Conservation (phyloP, 2,329 filamentous ascomycete genomes). For the Seiridium cupressi region DNA sequence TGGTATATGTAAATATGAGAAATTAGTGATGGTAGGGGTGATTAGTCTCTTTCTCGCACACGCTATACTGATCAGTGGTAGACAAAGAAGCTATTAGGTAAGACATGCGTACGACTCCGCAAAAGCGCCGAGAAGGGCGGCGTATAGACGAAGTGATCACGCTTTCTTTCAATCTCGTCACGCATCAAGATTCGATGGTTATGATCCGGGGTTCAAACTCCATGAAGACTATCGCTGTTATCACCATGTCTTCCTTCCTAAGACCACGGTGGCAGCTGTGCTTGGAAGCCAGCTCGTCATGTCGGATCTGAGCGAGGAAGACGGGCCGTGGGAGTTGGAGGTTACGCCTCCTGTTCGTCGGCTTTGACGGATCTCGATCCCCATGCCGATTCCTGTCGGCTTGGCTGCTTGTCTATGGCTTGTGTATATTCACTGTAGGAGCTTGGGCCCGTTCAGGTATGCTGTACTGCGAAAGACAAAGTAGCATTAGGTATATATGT, state of each 20-base stretch:
- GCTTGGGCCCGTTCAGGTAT: too few relatives aligned
- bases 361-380: background rate
- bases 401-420: background rate
- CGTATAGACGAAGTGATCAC: background rate
- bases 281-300: slow-evolving; percentile 15
- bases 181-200: background rate
- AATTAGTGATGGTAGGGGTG: background rate
- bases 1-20: background rate
- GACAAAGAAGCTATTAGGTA: too few relatives aligned
- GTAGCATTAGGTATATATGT: too few relatives aligned
- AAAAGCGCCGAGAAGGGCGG: too few relatives aligned
- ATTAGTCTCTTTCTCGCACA: too few relatives aligned
- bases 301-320: background rate
- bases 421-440: background rate
- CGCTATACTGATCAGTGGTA: too few relatives aligned
- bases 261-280: slow-evolving; percentile 31
- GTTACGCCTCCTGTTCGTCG: background rate
- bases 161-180: background rate
- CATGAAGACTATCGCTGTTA: slow-evolving; percentile 30
- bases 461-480: too few relatives aligned
- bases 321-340: background rate
- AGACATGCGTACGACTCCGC: too few relatives aligned
- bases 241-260: slow-evolving; percentile 38
- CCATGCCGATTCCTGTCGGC: background rate
- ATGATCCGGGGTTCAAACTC: slow-evolving; percentile 18